phyloP scores from a whole-genome alignment of 441 rosid species.

The Adansonia gregorii region DNA sequence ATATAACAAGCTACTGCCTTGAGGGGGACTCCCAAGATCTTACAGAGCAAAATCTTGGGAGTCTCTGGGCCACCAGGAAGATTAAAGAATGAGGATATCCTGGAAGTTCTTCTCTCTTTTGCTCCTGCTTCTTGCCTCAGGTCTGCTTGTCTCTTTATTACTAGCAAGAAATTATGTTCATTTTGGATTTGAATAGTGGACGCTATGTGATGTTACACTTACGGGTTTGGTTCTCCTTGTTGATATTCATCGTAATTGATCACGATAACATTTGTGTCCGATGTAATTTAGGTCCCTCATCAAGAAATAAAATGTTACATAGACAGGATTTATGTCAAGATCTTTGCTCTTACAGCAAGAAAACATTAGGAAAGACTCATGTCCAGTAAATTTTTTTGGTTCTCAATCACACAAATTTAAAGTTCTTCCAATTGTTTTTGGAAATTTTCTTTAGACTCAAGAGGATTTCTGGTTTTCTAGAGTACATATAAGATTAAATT shows the following conservation, averaged over 20 bases:
- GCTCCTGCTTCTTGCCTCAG: conserved; percentile 43
- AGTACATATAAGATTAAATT: background rate
- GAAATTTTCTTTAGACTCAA: no score
- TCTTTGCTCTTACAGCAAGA: background rate
- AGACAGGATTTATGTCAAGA: background rate
- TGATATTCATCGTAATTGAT: no score
- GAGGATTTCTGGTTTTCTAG: background rate
- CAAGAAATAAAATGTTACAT: background rate
- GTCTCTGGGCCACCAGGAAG: conserved; percentile 21
- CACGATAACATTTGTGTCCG: no score
- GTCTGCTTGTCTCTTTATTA: conserved; percentile 29
- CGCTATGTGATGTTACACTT: background rate
- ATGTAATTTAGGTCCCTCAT: background rate
- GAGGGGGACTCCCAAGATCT: background rate
- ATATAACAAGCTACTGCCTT: conserved; percentile 10
- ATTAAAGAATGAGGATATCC: conserved; percentile 38
- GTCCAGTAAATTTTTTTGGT: background rate
- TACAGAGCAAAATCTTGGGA: background rate
- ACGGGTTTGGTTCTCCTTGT: background rate
- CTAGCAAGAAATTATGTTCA: no score
- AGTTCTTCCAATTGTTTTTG: no score
- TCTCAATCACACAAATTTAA: background rate
- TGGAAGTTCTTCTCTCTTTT: conserved; percentile 30
- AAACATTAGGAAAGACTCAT: background rate
- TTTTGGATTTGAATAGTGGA: no score